These are phyloP conservation scores for Microbotryum intermedium DNA, from an alignment of 1,284 basidiomycete genomes.

Conservation along the genomic window DNA sequence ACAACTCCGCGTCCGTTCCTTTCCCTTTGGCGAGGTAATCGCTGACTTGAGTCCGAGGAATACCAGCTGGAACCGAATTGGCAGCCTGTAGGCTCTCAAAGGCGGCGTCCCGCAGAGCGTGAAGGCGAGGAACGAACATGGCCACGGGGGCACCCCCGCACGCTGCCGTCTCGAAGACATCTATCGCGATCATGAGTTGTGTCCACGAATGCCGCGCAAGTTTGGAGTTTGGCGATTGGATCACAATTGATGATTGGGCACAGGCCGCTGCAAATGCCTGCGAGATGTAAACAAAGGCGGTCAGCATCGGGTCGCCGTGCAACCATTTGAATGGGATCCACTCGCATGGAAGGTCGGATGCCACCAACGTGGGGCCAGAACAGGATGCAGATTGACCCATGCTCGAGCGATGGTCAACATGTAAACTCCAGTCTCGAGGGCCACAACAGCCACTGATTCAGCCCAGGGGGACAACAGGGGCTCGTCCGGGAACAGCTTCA, in stretches of 20 bases:
- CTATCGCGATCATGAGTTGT: constrained; percentile 22
- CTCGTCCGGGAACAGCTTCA: constrained; percentile 19
- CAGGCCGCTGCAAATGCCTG: constrained; percentile 28
- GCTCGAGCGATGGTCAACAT: constrained; percentile 26
- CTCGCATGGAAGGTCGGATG: constrained; percentile 4
- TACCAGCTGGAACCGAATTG: constrained; percentile 12
- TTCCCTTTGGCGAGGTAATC: constrained; percentile 3
- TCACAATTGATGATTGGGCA: constrained; percentile 25
- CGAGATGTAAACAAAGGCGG: not conserved
- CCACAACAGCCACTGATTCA: constrained; percentile 23
- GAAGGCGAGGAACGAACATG: constrained; percentile 23
- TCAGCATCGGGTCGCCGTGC: no score
- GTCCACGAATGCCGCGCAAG: constrained; percentile 29
- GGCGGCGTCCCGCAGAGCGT: constrained; percentile 23
- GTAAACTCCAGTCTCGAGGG: constrained; percentile 27
- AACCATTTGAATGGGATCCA: no score
- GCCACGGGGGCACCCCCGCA: constrained; percentile 23
- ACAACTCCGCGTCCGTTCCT: constrained; percentile 7
- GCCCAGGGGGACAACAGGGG: constrained; percentile 26
- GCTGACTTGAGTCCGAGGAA: not conserved
- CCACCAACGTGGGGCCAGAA: constrained; percentile 28
- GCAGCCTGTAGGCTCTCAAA: constrained; percentile 17
- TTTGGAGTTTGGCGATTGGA: constrained; percentile 24
- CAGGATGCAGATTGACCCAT: constrained; percentile 21
- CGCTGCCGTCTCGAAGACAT: constrained; percentile 23